phyloP scores from a whole-genome alignment of 192 early-diverging fungal genomes.

The Backusella luteola region DNA sequence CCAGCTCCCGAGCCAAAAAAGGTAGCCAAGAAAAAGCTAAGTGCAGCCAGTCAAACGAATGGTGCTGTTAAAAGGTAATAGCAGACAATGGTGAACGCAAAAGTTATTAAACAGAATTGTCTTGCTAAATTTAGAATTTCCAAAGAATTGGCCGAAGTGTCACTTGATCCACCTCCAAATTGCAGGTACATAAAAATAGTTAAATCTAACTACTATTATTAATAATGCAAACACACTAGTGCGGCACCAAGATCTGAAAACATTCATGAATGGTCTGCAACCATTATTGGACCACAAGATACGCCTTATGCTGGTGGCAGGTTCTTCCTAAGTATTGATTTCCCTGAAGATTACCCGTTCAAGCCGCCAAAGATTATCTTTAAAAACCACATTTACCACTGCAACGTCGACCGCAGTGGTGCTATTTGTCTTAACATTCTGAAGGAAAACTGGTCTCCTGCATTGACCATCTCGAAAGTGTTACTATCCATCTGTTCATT shows the following conservation, averaged over 20 bases:
- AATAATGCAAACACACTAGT: slow-evolving; percentile 33
- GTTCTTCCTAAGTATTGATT: slow-evolving; percentile 91
- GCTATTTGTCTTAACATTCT: slow-evolving; percentile 93
- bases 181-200: too few species aligned
- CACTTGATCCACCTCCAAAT: slow-evolving; percentile 90
- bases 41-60: slow-evolving; percentile 35
- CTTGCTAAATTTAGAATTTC: slow-evolving; percentile 64
- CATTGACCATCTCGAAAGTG: slow-evolving; percentile 91
- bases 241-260: slow-evolving; percentile 96
- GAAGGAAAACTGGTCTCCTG: slow-evolving; percentile 99
- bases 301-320: slow-evolving; percentile 89
- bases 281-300: slow-evolving; percentile 84
- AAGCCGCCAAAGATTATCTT: slow-evolving; percentile 90
- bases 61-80: slow-evolving; percentile 60
- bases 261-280: slow-evolving; percentile 93
- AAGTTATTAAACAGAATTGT: too few species aligned
- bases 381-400: slow-evolving; percentile 96
- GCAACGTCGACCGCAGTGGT: slow-evolving; percentile 91
- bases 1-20: neutral
- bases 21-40: slow-evolving; percentile 13
- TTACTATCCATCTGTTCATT: slow-evolving; percentile 90
- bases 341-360: slow-evolving; percentile 94
- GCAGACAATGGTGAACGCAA: neutral
- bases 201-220: too few species aligned
- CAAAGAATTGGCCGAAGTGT: slow-evolving; percentile 96